phyloP scores from a whole-genome alignment of 306 rosid genomes.

The Comarum palustre region DNA sequence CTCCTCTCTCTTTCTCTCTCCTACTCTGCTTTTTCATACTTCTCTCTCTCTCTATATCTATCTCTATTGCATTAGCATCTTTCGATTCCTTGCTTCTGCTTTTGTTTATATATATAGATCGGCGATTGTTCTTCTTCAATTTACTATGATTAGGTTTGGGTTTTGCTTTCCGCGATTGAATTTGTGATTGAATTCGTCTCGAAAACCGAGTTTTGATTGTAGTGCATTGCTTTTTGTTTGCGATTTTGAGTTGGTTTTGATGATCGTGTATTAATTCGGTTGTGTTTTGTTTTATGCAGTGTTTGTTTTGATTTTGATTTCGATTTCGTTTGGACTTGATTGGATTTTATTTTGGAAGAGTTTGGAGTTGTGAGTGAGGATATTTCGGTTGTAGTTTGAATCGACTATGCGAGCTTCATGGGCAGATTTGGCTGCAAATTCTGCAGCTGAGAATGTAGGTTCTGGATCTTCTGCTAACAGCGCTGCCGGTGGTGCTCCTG shows the following conservation, averaged over 20 bases:
- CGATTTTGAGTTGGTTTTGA: not conserved
- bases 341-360: not conserved
- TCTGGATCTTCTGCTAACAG: constrained; percentile 42
- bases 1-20: not conserved
- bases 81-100: not conserved
- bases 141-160: not conserved
- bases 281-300: not conserved
- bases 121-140: not conserved
- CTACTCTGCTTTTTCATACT: not conserved
- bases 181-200: too few relatives aligned
- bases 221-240: constrained; percentile 17
- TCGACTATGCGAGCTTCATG: constrained; percentile 75
- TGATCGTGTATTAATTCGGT: not conserved
- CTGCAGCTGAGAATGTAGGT: constrained; percentile 63
- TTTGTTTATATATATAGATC: constrained; percentile 4
- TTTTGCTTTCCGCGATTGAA: not conserved
- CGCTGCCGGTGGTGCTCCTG: constrained; percentile 29
- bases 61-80: constrained; percentile 6
- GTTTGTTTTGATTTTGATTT: not conserved
- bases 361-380: constrained; percentile 10
- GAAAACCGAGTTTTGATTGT: not conserved
- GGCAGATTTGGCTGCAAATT: constrained; percentile 91
- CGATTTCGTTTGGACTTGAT: constrained; percentile 1
- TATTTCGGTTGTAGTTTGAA: constrained; percentile 30
- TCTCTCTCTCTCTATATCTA: not conserved